Evolutionary conservation across 306 rosid species (phyloP), one percentile per base, ranked within the genome.

Genomic region (Pyrus communis): DNA sequence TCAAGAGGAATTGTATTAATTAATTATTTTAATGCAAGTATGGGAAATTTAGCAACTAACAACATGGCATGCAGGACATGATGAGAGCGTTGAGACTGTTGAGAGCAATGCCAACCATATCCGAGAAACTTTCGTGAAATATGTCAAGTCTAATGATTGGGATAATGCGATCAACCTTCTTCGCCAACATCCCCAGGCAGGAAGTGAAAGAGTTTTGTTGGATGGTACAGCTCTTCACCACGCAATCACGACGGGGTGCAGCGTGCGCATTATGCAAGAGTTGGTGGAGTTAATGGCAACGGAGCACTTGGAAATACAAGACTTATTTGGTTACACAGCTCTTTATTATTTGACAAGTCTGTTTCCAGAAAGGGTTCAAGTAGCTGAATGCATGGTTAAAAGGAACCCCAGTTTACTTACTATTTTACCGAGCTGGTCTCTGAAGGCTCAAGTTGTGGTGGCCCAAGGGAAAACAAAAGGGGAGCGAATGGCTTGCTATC

Each of bases 401-500:
- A 78, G 51, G 70, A 70, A 70, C 76, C 21, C 8, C 27, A 25
- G 1, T 25, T 25, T 25, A 25, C 27, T 25, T 25, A 25, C 27
- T 25, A 25, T 25, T 25, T 25, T 25, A 25, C 27, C 27, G 27
- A 25, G 25, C 25, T 25, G 27, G 27, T 1, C 1, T 1, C 1
- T 1, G 1, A 25, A 25, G 27, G 1, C 1, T 1, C 27, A 1
- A 42, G 45, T 42, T 42, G 12, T 2, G 3, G 0, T 0, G 0
- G 45, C 45, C 11, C 11, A 9, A 3, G 11, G 12, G 45, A 1
- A 42, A 0, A 3, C 10, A 42, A 0, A 42, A 13, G 57, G 61
- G 1, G 64, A 7, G 9, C 1, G 4, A 59, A 11, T 77, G 62
- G 69, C 65, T 40, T 8, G 42, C 10, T 78, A 69, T 22, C 76